Conservation (phyloP, 768 basidiomycete genomes). For the Mycena filopes region DNA sequence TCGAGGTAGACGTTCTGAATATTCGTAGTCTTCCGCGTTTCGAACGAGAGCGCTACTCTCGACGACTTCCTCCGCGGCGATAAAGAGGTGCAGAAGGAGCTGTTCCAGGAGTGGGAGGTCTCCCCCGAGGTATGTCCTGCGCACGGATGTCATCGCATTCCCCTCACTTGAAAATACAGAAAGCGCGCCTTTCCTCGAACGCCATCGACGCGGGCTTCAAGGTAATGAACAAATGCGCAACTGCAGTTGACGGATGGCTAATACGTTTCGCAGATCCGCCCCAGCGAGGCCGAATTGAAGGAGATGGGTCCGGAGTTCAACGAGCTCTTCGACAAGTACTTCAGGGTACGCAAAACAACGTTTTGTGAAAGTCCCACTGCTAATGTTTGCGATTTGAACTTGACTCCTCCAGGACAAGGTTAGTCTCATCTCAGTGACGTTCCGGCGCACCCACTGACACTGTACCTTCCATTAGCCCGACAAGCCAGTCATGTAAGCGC, state of each 20-base stretch:
- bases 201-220: conserved; percentile 82
- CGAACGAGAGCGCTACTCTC: conserved; percentile 68
- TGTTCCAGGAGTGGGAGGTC: conserved; percentile 35
- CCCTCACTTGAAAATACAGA: conserved; percentile 45
- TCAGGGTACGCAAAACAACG: too few species aligned
- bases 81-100: conserved; percentile 64
- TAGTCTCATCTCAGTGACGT: neutral
- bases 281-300: conserved; percentile 74
- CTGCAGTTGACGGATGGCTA: neutral
- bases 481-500: conserved; percentile 75
- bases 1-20: conserved; percentile 12
- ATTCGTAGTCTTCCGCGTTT: conserved; percentile 68
- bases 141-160: conserved; percentile 5
- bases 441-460: too few species aligned
- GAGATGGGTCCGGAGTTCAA: conserved; percentile 86
- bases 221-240: too few species aligned
- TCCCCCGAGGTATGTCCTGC: conserved; percentile 43
- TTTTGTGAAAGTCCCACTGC: too few species aligned
- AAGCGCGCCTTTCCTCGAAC: conserved; percentile 75
- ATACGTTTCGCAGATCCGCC: conserved; percentile 62
- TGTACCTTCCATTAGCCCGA: too few species aligned
- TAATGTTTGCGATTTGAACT: too few species aligned
- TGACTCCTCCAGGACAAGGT: conserved; percentile 75
- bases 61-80: conserved; percentile 80
- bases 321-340: conserved; percentile 73